Evolutionary conservation across 352 stramenopile genomes (phyloP), one percentile per base, ranked within the genome.

Genomic region (Pythium myriotylum): DNA sequence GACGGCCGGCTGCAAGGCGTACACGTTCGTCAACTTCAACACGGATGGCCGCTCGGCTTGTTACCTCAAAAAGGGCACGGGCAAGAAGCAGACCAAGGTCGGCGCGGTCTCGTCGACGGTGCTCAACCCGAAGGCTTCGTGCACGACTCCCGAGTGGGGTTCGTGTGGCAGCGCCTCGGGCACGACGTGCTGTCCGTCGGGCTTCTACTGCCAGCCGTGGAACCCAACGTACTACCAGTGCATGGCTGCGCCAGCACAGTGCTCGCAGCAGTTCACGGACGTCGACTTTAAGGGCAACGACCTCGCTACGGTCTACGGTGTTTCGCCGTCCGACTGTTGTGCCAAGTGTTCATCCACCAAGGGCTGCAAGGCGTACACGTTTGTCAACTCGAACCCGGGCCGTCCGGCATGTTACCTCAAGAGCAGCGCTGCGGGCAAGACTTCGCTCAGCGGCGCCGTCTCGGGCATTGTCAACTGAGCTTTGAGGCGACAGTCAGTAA

Each of bases 161-260:
- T n/a, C n/a, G n/a, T n/a, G n/a, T n/a, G n/a, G n/a, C n/a, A n/a
- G n/a, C n/a, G n/a, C n/a, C n/a, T n/a, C n/a, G n/a, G n/a, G n/a
- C n/a, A n/a, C n/a, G n/a, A n/a, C n/a, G n/a, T n/a, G n/a, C n/a
- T n/a, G n/a, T n/a, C n/a, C n/a, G n/a, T n/a, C n/a, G n/a, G n/a
- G n/a, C n/a, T n/a, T n/a, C n/a, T 83, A 80, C 67, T 83, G 74
- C 54, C 74, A 83, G 60, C 71, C 74, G 7, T 80, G 72, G 68
- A 71, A 78, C 63, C 39, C 68, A 3, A 54, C 47, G 24, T 71
- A 71, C 60, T 79, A 81, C 59, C 72, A 84, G 56, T 84, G 48
- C 65, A 66, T 70, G 32, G 10, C 35, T 19, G 70, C 50, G 47
- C 66, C 66, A 9, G 16, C 47, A 0, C 19, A 68, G 54, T 73